These are phyloP conservation scores for Parastagonospora avenae DNA, from an alignment of 2,329 filamentous ascomycete species.

Conservation along the genomic window DNA sequence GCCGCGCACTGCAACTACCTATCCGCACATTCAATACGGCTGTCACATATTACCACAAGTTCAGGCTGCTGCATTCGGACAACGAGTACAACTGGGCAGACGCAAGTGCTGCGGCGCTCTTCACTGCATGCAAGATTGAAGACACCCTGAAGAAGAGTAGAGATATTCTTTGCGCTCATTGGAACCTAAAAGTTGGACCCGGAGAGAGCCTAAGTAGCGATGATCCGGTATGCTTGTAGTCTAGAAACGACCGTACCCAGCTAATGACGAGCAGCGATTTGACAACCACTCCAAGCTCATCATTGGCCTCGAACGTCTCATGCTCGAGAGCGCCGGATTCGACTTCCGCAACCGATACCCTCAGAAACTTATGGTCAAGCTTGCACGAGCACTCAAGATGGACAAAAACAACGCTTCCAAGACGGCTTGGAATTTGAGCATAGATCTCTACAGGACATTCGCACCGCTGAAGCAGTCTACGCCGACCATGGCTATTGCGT, in stretches of 20 bases:
- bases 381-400: conserved; percentile 65
- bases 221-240: conserved; percentile 66
- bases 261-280: conserved; percentile 65
- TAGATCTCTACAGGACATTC: conserved; percentile 93
- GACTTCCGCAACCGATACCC: conserved; percentile 91
- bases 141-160: conserved; percentile 96
- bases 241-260: conserved; percentile 3
- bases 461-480: conserved; percentile 88
- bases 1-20: conserved; percentile 78
- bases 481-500: conserved; percentile 80
- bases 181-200: conserved; percentile 77
- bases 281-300: conserved; percentile 79
- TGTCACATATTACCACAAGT: conserved; percentile 91
- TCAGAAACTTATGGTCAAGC: conserved; percentile 82
- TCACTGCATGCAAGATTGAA: conserved; percentile 95
- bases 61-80: conserved; percentile 83
- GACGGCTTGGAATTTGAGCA: conserved; percentile 78
- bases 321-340: conserved; percentile 90
- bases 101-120: conserved; percentile 83
- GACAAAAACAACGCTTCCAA: conserved; percentile 63
- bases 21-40: conserved; percentile 92
- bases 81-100: conserved; percentile 84
- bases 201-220: conserved; percentile 75
- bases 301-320: conserved; percentile 87
- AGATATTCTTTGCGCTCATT: conserved; percentile 88